Conservation (phyloP, 2,329 filamentous ascomycete genomes). For the Purpureocillium takamizusanense region DNA sequence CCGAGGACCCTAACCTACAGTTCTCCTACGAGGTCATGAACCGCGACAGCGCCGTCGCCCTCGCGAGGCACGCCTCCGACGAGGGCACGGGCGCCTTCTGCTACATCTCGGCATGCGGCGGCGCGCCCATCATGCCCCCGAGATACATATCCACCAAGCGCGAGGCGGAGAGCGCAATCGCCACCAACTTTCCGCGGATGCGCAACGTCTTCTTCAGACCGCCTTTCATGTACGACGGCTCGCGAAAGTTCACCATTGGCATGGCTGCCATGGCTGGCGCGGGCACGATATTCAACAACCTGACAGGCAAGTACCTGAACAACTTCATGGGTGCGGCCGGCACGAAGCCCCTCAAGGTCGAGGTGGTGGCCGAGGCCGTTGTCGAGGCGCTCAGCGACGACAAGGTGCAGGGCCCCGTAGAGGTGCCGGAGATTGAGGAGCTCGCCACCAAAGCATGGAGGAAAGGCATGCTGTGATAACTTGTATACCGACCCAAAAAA, state of each 20-base stretch:
- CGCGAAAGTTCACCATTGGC: conserved; percentile 72
- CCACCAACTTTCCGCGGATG: conserved; percentile 63
- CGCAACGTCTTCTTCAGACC: conserved; percentile 76
- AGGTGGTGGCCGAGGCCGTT: conserved; percentile 79
- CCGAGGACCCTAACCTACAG: conserved; percentile 61
- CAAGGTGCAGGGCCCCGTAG: conserved; percentile 63
- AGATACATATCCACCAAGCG: conserved; percentile 89
- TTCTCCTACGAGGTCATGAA: conserved; percentile 98
- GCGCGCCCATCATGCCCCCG: conserved; percentile 72
- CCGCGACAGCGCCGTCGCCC: conserved; percentile 73
- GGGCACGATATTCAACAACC: conserved; percentile 66
- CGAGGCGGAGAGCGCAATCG: conserved; percentile 74
- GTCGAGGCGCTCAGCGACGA: conserved; percentile 79
- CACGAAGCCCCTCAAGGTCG: conserved; percentile 79
- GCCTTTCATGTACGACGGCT: conserved; percentile 82
- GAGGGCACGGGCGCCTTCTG: conserved; percentile 63
- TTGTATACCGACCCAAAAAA: conserved; percentile 6
- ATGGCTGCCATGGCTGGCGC: conserved; percentile 70
- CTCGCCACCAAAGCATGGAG: conserved; percentile 80
- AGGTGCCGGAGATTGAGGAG: conserved; percentile 70
- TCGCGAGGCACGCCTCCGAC: conserved; percentile 66
- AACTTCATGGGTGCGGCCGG: conserved; percentile 74
- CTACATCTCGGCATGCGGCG: conserved; percentile 82
- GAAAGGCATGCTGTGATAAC: conserved; percentile 69
- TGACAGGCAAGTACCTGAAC: conserved; percentile 68